Evolutionary conservation across 179 eudicot genomes (phyloP), one percentile per base, ranked within the genome.

Genomic region (Heliamphora pulchella): DNA sequence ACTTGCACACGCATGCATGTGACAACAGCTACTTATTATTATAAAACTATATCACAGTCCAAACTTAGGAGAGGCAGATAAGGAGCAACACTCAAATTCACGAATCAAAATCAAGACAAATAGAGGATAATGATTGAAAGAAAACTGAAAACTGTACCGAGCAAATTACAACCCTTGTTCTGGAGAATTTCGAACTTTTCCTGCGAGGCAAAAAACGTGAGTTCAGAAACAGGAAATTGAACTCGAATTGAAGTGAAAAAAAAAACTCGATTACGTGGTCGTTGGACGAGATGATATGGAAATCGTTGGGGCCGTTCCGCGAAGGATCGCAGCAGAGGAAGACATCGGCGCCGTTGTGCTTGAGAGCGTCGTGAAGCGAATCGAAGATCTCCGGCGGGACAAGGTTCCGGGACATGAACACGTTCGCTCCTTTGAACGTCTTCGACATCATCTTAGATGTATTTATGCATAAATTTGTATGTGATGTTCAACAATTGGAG

Each of bases 321-420:
- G 91, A 86, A 74, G 99, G 92, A 79, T 96, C 94, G 85, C 89
- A 90, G 80, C 99, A 93, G 55, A 88, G 90, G 57, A 89, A 85
- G 70, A 96, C 85, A 3, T 83, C 71, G 43, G 99, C 98, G 62
- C 94, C 93, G 85, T 89, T 91, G 76, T 87, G 89, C 82, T 92
- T 93, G 79, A 96, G 90, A 68, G 96, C 94, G 81, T 94, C 96
- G 86, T 89, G 97, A 41, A 96, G 87, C 58, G 97, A 69, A 78
- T 91, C 97, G 88, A 89, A 96, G 6, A 89, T 67, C 87, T 96
- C 99, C 1, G 99, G 99, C 2, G 99, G 94, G 0, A 96, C 98
- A 7, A 96, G 81, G 69, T 89, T 96, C 58, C 98, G 82, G 0
- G 98, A 96, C 92, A 96, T 85, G 89, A 87, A 96, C 9, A 96